Percentiles rank a stretch among this genome's conserved stretches.
Evolutionary conservation across 2,329 filamentous ascomycete genomes (phyloP).

Genomic region (Ceratocystis variospora): DNA sequence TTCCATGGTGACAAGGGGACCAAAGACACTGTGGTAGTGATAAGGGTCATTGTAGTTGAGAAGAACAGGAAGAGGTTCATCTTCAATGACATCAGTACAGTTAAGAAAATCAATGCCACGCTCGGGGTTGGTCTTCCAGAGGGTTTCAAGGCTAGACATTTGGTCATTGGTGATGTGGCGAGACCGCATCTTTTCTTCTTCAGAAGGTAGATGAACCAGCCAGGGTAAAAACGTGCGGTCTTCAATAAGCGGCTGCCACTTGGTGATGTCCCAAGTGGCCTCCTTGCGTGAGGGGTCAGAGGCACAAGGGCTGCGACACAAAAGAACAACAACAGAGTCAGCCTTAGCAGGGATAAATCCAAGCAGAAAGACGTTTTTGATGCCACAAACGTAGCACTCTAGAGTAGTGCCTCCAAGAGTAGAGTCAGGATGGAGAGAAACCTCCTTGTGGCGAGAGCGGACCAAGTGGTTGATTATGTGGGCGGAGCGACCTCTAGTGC

Average conservation of each 20-base stretch:
- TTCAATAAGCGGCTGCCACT: slow-evolving; percentile 95
- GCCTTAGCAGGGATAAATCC: slow-evolving; percentile 98
- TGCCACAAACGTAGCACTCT: slow-evolving; percentile 98
- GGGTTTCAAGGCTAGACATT: slow-evolving; percentile 90
- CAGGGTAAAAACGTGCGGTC: slow-evolving; percentile 89
- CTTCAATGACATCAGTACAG: slow-evolving; percentile 56
- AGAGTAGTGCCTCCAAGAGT: slow-evolving; percentile 89
- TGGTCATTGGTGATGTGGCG: slow-evolving; percentile 85
- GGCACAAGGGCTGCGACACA: slow-evolving; percentile 93
- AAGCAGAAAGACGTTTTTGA: slow-evolving; percentile 96
- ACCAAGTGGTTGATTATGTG: slow-evolving; percentile 98
- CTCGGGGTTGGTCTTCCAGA: slow-evolving; percentile 91
- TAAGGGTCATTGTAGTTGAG: slow-evolving; percentile 94
- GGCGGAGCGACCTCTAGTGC: slow-evolving; percentile 89
- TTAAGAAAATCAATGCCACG: slow-evolving; percentile 73
- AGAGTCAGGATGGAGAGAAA: slow-evolving; percentile 87
- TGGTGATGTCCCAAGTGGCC: slow-evolving; percentile 98
- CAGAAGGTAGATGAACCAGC: slow-evolving; percentile 79
- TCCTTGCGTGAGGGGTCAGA: slow-evolving; percentile 93
- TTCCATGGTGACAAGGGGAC: slow-evolving; percentile 95
- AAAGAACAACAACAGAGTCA: slow-evolving; percentile 89
- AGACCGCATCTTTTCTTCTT: slow-evolving; percentile 90
- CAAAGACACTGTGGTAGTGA: slow-evolving; percentile 98
- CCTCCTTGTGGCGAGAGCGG: slow-evolving; percentile 94
- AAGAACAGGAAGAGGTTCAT: slow-evolving; percentile 84